Conservation (phyloP, 441 rosid species). For the Croton setiger region DNA sequence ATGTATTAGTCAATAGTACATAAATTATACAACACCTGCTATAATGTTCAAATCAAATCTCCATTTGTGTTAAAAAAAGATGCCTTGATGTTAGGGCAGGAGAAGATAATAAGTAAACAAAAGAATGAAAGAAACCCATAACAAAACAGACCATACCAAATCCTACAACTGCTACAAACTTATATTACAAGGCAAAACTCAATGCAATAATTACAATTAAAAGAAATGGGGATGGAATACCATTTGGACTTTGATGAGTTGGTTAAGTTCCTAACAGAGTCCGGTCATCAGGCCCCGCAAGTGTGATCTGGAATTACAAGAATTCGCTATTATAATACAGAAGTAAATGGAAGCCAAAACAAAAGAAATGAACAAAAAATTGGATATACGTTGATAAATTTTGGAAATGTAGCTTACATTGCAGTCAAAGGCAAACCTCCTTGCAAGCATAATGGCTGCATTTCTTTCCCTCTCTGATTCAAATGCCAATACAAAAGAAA, state of each 20-base stretch:
- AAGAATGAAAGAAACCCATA: conserved; percentile 18
- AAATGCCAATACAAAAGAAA: conserved; percentile 76
- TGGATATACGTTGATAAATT: not conserved
- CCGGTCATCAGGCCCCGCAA: conserved; percentile 88
- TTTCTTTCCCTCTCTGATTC: conserved; percentile 90
- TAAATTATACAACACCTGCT: conserved; percentile 17
- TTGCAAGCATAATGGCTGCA: conserved; percentile 86
- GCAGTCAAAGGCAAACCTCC: conserved; percentile 92
- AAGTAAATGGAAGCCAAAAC: not conserved
- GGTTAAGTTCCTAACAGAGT: conserved; percentile 35
- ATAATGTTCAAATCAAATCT: conserved; percentile 16
- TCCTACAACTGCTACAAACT: conserved; percentile 35
- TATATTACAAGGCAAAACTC: conserved; percentile 32
- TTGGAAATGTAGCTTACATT: conserved; percentile 53
- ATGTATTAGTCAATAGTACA: conserved; percentile 7
- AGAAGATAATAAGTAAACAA: not conserved
- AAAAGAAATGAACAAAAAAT: not conserved
- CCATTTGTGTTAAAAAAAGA: conserved; percentile 18
- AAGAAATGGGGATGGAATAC: conserved; percentile 9
- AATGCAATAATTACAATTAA: conserved; percentile 44
- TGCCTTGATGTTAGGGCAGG: conserved; percentile 33
- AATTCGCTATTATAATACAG: conserved; percentile 5
- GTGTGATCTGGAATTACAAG: conserved; percentile 56
- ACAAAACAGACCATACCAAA: conserved; percentile 27
- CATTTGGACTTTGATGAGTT: conserved; percentile 2